Evolutionary conservation across 352 stramenopile genomes (phyloP), one percentile per base, ranked within the genome.

Genomic region (Pythium dissotocum): DNA sequence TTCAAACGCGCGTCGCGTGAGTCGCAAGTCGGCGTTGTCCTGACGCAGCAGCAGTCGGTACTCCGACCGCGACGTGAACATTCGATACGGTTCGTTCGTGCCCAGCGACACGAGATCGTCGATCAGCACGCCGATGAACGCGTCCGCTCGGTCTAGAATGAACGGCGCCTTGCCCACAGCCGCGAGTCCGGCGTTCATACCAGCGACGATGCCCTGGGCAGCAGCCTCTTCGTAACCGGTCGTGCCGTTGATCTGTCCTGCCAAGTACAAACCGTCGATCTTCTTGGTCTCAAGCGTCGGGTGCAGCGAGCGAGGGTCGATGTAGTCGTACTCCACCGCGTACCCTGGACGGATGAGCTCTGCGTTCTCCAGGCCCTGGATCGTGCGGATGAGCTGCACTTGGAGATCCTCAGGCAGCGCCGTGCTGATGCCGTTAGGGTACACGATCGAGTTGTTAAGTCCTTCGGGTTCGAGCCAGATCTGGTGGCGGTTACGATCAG

Each of bases 271-370:
- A 8, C 87, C 87, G 26, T 63, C 60, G 48, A 99, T 92, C 64
- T 90, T 85, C 76, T 98, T 98, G 6, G 95, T 98, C 82, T 99
- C 96, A 12, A 99, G 80, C 24, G 95, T 98, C 52, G 98, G 83
- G 33, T 92, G 88, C 9, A 99, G 79, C 26, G 89, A 95, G 63
- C 93, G 88, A 12, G 97, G 97, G 69, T 99, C 97, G 46, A 99
- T 84, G 74, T 97, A 99, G 83, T 99, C 97, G 72, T 99, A 99
- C 80, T 99, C 97, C n/a, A 99, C 98, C n/a, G 98, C 97, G 73
- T 99, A 99, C 26, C 96, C 98, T 26, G 96, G 91, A 9, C 95
- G 88, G 21, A 99, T 75, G 65, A 99, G 97, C 56, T 98, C 87
- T 40, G 97, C 95, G 24, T 97, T 83, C 77, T 98, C 95, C 4